Evolutionary conservation across 805 yeast genomes (phyloP), one percentile per base, ranked within the genome.

Genomic region (Vanderwaltozyma verrucispora): DNA sequence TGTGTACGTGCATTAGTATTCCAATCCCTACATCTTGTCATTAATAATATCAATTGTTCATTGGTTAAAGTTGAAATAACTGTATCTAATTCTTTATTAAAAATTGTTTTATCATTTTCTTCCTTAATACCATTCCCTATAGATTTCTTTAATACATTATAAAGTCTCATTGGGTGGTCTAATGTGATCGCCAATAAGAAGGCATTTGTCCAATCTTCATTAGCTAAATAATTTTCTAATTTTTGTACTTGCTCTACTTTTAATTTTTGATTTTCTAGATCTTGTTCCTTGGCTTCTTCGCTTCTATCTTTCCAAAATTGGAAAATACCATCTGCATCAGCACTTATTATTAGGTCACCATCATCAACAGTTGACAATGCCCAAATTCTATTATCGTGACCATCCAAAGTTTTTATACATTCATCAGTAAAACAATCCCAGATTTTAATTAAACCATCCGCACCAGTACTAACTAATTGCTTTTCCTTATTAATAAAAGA

Each of bases 351-450:
- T 40, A 71, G 70, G 14, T 71, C 71, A 19, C 94, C 89, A 48
- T 79, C 82, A 26, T 74, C 63, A 42, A 74, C 69, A 1, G 71
- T 65, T 39, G 81, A 76, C 37, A 92, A 59, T 0, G 96, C 83
- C 99, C 98, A 92, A 35, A 92, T 85, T 63, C 95, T 77, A 59
- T 89, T 92, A 43, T 78, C 85, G 56, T 92, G 99, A 52, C 85
- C 94, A 61, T 89, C 97, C 34, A 88, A 68, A 0, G 97, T 89
- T 40, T 79, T 76, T 16, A 80, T 60, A 53, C 86, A 74, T 52
- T 92, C 98, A 27, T 86, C 92, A 10, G 74, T 63, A 28, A 74
- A 65, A 36, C 70, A 57, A 52, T 86, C 94, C 98, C 98, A 92
- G 5, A 92, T 65, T 58, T 92, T 89, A 40, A 92, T 71, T 36